Conservation (phyloP, 2,329 filamentous ascomycete species). For the Conoideocrella luteorostrata region DNA sequence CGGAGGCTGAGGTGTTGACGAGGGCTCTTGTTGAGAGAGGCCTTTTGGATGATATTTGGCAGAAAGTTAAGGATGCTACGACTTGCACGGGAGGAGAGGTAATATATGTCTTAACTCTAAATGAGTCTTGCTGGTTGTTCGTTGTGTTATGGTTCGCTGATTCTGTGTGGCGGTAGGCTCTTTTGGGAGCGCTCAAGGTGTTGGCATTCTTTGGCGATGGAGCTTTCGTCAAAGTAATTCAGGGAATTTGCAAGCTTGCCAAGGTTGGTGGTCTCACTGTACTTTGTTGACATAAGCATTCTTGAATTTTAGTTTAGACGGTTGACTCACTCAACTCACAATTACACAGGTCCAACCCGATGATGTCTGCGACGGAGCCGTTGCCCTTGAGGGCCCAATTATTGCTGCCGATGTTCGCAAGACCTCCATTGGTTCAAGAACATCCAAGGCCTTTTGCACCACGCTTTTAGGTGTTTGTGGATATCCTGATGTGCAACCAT, state of each 20-base stretch:
- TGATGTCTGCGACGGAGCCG: slow-evolving; percentile 49
- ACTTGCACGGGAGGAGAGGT: slow-evolving; percentile 22
- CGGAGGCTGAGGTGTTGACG: background rate
- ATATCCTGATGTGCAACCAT: slow-evolving; percentile 37
- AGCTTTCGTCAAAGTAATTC: slow-evolving; percentile 28
- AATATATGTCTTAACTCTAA: background rate
- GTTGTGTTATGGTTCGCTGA: no score
- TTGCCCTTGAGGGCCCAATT: slow-evolving; percentile 46
- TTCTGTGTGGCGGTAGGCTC: slow-evolving; percentile 11
- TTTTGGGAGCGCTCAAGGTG: slow-evolving; percentile 32
- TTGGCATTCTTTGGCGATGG: slow-evolving; percentile 36
- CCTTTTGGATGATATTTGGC: slow-evolving; percentile 17
- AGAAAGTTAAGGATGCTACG: slow-evolving; percentile 17
- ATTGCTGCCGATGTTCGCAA: slow-evolving; percentile 42
- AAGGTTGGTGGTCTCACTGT: no score
- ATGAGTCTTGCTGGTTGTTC: background rate
- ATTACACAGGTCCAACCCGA: slow-evolving; percentile 38
- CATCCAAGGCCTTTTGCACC: slow-evolving; percentile 45
- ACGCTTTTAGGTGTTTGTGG: slow-evolving; percentile 48
- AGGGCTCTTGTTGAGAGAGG: slow-evolving; percentile 10
- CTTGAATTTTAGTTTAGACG: no score
- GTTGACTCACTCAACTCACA: no score
- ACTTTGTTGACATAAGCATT: no score
- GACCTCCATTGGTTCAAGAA: slow-evolving; percentile 41
- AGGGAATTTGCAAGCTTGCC: slow-evolving; percentile 26